These are phyloP conservation scores for Voacanga thouarsii DNA, from an alignment of 257 asterid species.

Conservation along the genomic window DNA sequence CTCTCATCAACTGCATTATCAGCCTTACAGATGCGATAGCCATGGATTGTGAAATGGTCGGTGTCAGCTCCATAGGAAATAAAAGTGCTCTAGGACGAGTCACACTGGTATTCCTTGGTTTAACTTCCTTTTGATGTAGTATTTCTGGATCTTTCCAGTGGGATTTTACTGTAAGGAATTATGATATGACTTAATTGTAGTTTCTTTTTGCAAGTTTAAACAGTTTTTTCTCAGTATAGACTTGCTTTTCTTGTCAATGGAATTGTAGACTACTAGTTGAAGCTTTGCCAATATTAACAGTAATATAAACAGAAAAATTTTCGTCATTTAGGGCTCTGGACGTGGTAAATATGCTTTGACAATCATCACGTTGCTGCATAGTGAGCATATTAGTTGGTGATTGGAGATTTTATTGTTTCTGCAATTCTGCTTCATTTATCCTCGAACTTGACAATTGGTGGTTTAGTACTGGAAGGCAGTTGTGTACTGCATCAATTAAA, in stretches of 20 bases:
- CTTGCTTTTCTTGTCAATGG: background rate
- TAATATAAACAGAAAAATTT: background rate
- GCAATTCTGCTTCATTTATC: background rate
- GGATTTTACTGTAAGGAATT: background rate
- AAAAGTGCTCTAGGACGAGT: conserved; percentile 94
- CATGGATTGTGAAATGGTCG: conserved; percentile 99
- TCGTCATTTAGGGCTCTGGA: background rate
- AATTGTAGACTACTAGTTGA: background rate
- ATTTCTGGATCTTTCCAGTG: background rate
- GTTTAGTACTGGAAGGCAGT: background rate
- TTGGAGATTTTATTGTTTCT: background rate
- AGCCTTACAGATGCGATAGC: conserved; percentile 74
- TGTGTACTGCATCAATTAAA: conserved; percentile 17
- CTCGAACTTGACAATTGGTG: background rate
- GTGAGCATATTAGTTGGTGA: background rate
- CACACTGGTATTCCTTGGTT: conserved; percentile 62
- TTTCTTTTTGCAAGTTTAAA: background rate
- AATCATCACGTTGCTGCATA: background rate
- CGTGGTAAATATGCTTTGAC: background rate
- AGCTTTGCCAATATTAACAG: background rate
- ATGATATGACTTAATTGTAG: background rate
- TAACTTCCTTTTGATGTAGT: conserved; percentile 8
- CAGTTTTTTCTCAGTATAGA: background rate
- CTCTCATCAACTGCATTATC: conserved; percentile 26
- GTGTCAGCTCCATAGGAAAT: conserved; percentile 76